These are phyloP conservation scores for Hemileccinum impolitum DNA, from an alignment of 768 basidiomycete genomes.

Conservation along the genomic window DNA sequence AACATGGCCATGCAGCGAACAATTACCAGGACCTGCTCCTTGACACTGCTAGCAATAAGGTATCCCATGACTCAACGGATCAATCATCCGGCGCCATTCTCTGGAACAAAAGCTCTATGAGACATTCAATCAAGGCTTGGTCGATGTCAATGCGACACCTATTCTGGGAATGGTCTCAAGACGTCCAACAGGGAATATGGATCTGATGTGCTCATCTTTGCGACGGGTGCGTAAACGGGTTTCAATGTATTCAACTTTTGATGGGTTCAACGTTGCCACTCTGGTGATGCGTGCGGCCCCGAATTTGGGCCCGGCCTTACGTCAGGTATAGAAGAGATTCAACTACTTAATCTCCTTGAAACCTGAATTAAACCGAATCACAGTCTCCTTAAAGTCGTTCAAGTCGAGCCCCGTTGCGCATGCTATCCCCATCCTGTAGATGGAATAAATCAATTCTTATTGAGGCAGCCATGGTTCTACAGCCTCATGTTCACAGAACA, in stretches of 20 bases:
- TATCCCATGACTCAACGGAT: slow-evolving; percentile 6
- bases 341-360: no score
- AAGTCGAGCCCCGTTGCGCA: no score
- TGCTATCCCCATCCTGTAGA: no score
- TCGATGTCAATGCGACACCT: slow-evolving; percentile 1
- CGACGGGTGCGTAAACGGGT: slow-evolving; percentile 7
- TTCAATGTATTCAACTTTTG: no score
- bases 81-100: slow-evolving; percentile 7
- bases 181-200: slow-evolving; percentile 5
- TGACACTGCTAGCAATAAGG: neutral
- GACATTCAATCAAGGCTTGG: slow-evolving; percentile 11
- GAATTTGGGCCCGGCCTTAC: no score
- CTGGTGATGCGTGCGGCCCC: neutral
- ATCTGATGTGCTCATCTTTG: slow-evolving; percentile 11
- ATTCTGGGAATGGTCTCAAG: slow-evolving; percentile 11
- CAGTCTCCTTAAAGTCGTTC: no score
- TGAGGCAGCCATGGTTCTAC: neutral
- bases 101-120: slow-evolving; percentile 13
- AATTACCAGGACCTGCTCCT: slow-evolving; percentile 1
- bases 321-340: no score
- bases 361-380: no score
- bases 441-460: neutral
- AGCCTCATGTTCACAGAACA: neutral
- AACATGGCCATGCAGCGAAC: neutral
- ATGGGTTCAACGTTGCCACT: no score